Conservation (phyloP, 345 rosid genomes). For the Camelina hispida region DNA sequence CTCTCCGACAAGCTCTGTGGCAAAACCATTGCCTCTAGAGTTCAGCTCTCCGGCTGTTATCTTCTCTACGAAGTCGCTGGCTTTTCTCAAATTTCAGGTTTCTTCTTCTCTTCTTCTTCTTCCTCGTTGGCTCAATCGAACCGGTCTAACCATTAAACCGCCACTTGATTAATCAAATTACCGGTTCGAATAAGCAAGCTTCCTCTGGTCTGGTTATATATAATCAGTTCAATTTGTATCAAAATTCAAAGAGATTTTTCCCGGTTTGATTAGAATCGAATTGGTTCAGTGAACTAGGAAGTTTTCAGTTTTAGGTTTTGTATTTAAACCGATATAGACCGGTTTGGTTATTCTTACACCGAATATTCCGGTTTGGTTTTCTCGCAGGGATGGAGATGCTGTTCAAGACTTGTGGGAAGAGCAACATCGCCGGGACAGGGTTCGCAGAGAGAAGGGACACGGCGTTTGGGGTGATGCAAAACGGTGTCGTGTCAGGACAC, state of each 20-base stretch:
- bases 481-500: constrained; percentile 72
- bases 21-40: constrained; percentile 72
- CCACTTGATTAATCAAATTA: background rate
- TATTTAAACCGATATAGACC: background rate
- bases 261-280: background rate
- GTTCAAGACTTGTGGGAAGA: constrained; percentile 81
- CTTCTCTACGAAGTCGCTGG: constrained; percentile 84
- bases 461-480: constrained; percentile 69
- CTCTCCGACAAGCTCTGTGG: constrained; percentile 80
- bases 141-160: constrained; percentile 16
- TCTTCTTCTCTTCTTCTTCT: background rate
- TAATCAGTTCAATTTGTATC: too few species aligned
- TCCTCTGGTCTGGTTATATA: too few species aligned
- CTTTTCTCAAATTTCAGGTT: constrained; percentile 72
- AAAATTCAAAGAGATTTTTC: too few species aligned
- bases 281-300: background rate
- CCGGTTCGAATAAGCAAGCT: too few species aligned
- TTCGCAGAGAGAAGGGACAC: constrained; percentile 89
- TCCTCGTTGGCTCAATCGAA: background rate
- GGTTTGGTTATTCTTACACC: background rate
- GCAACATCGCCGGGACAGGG: constrained; percentile 70
- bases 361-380: background rate
- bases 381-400: constrained; percentile 76
- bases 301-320: background rate
- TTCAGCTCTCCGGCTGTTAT: constrained; percentile 91